Evolutionary conservation across 257 asterid species (phyloP).

Genomic region (Fraxinus quadrangulata): DNA sequence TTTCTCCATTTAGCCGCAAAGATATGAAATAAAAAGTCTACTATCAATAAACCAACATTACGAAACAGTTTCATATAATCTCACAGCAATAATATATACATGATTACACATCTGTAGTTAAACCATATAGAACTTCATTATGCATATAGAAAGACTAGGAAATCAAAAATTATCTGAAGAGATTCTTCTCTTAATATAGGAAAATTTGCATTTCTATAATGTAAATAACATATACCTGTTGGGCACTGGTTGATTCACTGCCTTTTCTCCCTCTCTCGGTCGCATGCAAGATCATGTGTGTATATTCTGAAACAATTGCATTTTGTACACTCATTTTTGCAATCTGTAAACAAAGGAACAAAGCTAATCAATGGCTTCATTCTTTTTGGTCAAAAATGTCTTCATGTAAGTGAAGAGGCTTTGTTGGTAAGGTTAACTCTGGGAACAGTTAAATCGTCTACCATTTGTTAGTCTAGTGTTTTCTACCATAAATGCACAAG

Average conservation of each 20-base stretch:
- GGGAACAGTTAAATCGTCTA: background rate
- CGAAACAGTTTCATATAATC: background rate
- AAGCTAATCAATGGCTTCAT: slow-evolving; percentile 16
- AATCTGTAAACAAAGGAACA: slow-evolving; percentile 50
- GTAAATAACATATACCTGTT: slow-evolving; percentile 45
- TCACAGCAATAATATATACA: background rate
- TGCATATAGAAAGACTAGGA: background rate
- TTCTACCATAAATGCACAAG: background rate
- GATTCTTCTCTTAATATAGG: background rate
- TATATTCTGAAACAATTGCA: slow-evolving; percentile 62
- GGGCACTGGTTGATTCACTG: slow-evolving; percentile 33
- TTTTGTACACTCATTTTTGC: slow-evolving; percentile 65
- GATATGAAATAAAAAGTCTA: background rate
- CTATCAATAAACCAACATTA: background rate
- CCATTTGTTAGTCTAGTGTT: background rate
- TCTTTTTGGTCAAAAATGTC: background rate
- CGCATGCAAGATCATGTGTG: slow-evolving; percentile 63
- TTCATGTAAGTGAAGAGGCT: background rate
- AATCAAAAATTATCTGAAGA: background rate
- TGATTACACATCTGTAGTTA: background rate
- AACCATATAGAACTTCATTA: background rate
- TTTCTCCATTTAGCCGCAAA: background rate
- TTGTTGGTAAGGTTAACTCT: no score
- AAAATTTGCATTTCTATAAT: slow-evolving; percentile 15
- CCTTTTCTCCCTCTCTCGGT: slow-evolving; percentile 39